These are phyloP conservation scores for Fusarium sp. DNA, from an alignment of 2,329 filamentous ascomycete genomes.

Conservation along the genomic window DNA sequence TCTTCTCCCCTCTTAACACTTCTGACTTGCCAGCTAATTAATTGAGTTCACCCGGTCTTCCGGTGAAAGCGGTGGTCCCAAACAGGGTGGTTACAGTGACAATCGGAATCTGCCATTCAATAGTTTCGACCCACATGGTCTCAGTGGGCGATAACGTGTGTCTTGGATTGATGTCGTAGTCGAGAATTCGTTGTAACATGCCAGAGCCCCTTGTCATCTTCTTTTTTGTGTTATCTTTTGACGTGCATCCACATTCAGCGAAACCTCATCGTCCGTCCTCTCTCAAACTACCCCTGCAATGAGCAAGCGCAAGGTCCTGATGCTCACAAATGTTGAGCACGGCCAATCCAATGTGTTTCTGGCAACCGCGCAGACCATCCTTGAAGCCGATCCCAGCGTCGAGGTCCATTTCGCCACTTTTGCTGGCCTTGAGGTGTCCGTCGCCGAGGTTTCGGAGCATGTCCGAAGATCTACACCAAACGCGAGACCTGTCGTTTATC, in stretches of 20 bases:
- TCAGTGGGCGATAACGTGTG: neutral
- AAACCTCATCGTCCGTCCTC: neutral
- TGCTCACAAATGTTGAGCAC: neutral
- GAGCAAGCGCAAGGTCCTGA: neutral
- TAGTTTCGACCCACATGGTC: neutral
- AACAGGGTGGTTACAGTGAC: neutral
- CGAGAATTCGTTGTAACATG: neutral
- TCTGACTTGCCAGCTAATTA: neutral
- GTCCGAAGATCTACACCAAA: neutral
- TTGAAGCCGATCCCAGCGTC: neutral
- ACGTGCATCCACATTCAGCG: neutral
- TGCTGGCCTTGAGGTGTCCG: neutral
- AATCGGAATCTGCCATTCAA: neutral
- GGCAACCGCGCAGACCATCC: neutral
- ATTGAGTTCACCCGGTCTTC: neutral
- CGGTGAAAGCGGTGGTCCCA: neutral
- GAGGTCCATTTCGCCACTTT: neutral
- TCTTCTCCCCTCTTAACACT: neutral
- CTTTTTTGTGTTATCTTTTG: neutral
- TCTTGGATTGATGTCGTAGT: neutral
- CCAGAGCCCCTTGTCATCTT: neutral
- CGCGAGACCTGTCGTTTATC: neutral
- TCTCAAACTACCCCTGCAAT: neutral
- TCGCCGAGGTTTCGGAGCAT: neutral
- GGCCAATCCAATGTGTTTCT: neutral